Evolutionary conservation across 2,329 filamentous ascomycete species (phyloP), one percentile per base, ranked within the genome.

Genomic region (Thielaviopsis cerberus): DNA sequence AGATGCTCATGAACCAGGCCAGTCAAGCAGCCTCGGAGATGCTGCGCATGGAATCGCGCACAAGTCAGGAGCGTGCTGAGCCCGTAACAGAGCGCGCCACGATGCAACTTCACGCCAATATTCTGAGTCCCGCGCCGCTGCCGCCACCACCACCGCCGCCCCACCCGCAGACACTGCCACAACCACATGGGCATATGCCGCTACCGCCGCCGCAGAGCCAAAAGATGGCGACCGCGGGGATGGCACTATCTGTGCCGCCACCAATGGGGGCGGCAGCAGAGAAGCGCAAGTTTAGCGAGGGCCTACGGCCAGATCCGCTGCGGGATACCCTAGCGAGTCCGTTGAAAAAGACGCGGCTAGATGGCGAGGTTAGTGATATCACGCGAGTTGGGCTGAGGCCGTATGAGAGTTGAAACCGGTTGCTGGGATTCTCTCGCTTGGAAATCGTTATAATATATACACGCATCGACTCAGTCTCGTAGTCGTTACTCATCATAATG

Each of bases 1-100:
- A 48, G 41, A 48, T 8, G 41, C 41, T 48, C n/a, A 48, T 48
- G 41, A 52, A 23, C 51, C 51, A 52, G 51, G 51, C 51, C 4
- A 88, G 85, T 59, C 85, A 87, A 65, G 87, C 88, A 8, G 88
- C 88, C 1, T 82, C 83, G 1, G 82, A 81, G 63, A 82, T 91
- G 81, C 75, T 88, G 62, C 82, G 84, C 17, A 76, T 80, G 41
- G 75, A 80, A 55, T 70, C 76, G 1, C 71, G 74, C 10, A 72
- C 75, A 65, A 77, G 77, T 78, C 24, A 77, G 77, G 25, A 37
- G 15, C 48, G 22, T 30, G 26, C 22, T 20, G 57, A 55, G 34
- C 24, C 53, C 5, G 37, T 51, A 17, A 54, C 52, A 26, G 52
- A 58, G 37, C 52, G 23, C 41, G 51, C 52, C 26, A 25, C 51